Conservation (phyloP, 495 filamentous ascomycete species). For the Tuber magnatum region DNA sequence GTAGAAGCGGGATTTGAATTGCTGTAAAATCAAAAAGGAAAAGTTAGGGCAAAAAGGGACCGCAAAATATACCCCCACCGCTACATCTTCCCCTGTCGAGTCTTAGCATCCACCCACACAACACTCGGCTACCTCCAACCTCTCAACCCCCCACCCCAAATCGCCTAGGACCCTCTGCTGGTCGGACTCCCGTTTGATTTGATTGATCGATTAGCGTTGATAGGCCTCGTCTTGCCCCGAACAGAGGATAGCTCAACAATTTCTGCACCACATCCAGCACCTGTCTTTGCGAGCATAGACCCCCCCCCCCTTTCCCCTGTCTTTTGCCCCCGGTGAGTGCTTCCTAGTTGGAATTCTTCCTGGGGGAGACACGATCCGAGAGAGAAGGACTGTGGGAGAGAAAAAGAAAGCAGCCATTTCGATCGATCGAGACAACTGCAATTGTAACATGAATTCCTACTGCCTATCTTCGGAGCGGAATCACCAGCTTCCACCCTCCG, state of each 20-base stretch:
- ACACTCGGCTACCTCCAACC: not conserved
- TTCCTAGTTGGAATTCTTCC: not conserved
- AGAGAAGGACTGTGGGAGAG: not conserved
- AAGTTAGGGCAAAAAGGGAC: not conserved
- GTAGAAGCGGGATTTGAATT: not conserved
- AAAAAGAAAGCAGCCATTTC: not conserved
- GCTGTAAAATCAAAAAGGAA: not conserved
- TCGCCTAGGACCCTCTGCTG: slow-evolving; percentile 3
- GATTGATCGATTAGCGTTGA: not conserved
- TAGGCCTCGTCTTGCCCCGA: not conserved
- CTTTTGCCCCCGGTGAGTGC: not conserved
- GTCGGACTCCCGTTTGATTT: slow-evolving; percentile 1
- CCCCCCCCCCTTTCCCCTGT: not conserved
- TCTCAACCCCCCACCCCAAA: not conserved
- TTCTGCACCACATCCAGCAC: not conserved
- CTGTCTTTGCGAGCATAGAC: slow-evolving; percentile 3
- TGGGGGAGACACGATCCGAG: not conserved
- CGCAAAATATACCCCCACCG: not conserved
- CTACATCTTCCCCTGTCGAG: not conserved
- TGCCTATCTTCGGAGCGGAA: slow-evolving; percentile 21
- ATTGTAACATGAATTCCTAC: slow-evolving; percentile 20
- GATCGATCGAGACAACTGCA: not conserved
- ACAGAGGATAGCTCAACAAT: not conserved
- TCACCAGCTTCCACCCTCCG: slow-evolving; percentile 12
- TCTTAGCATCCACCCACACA: slow-evolving; percentile 1